Evolutionary conservation across 495 filamentous ascomycete genomes (phyloP).

Genomic region (Penicillium canariense): DNA sequence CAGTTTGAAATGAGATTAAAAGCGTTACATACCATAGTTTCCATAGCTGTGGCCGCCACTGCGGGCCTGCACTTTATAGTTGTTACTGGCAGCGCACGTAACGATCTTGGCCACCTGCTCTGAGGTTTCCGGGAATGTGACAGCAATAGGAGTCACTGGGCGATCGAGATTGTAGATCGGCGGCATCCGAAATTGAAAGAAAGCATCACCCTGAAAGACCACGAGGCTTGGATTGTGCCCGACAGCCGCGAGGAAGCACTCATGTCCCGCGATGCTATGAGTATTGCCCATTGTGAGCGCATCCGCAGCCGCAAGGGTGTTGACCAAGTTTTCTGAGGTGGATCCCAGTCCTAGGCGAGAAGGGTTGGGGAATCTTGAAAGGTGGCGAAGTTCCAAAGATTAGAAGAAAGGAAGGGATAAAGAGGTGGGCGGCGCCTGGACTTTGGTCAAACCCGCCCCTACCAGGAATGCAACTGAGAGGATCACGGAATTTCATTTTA

Average conservation of each 20-base stretch:
- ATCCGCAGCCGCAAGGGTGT: background rate
- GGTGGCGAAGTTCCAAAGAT: background rate
- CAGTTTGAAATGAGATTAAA: background rate
- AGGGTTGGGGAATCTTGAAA: too few relatives aligned
- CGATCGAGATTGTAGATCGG: conserved; percentile 61
- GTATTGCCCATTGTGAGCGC: conserved; percentile 8
- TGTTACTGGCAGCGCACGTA: conserved; percentile 52
- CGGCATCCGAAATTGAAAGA: conserved; percentile 2
- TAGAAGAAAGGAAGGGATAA: background rate
- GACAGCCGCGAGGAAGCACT: conserved; percentile 17
- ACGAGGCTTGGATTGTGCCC: conserved; percentile 7
- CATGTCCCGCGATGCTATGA: conserved; percentile 12
- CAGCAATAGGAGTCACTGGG: conserved; percentile 56
- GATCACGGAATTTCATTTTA: too few relatives aligned
- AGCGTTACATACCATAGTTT: conserved; percentile 40
- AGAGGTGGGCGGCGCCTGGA: background rate
- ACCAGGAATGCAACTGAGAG: background rate
- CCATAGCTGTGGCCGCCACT: conserved; percentile 75
- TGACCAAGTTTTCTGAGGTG: background rate
- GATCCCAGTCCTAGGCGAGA: background rate
- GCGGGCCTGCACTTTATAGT: conserved; percentile 63
- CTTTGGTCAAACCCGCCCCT: background rate
- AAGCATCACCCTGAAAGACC: conserved; percentile 8
- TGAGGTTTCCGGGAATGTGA: conserved; percentile 57
- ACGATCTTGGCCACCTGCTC: conserved; percentile 59